A percentile compares a stretch with the other conserved stretches of the same genome.
Conservation (phyloP, 2,329 filamentous ascomycete species). For the Penicillium sp. region DNA sequence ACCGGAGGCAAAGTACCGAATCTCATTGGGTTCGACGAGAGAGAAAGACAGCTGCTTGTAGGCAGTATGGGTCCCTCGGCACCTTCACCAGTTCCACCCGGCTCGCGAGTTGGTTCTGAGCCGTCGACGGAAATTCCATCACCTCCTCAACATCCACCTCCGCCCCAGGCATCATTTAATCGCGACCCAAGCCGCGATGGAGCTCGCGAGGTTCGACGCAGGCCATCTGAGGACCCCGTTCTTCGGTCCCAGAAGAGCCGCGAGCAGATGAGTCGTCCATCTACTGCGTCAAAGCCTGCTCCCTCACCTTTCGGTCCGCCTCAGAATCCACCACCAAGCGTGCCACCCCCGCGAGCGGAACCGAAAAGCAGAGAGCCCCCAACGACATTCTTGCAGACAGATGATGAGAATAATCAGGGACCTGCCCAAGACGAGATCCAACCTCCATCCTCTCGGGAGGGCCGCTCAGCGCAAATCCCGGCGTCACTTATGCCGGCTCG, state of each 20-base stretch:
- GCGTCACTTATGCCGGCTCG: conserved; percentile 11
- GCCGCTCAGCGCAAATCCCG: conserved; percentile 13
- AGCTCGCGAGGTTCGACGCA: conserved; percentile 35
- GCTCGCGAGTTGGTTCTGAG: conserved; percentile 29
- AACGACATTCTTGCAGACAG: conserved; percentile 18
- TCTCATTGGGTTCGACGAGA: conserved; percentile 78
- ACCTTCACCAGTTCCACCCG: conserved; percentile 27
- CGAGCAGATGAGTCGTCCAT: conserved; percentile 45
- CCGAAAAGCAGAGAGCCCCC: conserved; percentile 30
- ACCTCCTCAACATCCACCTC: conserved; percentile 25
- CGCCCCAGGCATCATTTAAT: conserved; percentile 36
- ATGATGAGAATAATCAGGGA: conserved; percentile 26
- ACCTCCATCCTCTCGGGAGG: conserved; percentile 36
- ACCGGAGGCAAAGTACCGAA: conserved; percentile 82
- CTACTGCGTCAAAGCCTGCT: conserved; percentile 41
- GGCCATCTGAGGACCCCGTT: conserved; percentile 42
- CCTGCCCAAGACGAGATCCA: conserved; percentile 29
- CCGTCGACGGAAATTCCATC: conserved; percentile 30
- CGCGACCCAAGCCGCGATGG: conserved; percentile 46
- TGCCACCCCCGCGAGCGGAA: conserved; percentile 28
- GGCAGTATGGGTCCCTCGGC: conserved; percentile 48
- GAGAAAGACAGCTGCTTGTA: conserved; percentile 75
- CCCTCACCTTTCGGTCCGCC: conserved; percentile 38
- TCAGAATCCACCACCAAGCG: conserved; percentile 30
- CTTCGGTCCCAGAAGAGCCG: conserved; percentile 44